These are phyloP conservation scores for Lepiota subincarnata DNA, from an alignment of 768 basidiomycete species.

Conservation along the genomic window DNA sequence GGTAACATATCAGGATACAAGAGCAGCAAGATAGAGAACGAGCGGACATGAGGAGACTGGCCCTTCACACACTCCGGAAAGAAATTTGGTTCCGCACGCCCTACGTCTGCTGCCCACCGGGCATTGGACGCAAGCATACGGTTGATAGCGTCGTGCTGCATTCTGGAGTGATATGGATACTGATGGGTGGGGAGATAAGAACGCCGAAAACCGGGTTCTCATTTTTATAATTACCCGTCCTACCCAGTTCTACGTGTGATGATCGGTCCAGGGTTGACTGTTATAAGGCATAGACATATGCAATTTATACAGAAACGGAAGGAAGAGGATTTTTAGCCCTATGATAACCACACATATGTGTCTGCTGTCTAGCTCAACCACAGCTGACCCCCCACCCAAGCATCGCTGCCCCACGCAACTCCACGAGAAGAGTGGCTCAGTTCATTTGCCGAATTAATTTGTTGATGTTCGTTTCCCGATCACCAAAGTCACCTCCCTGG, in stretches of 20 bases:
- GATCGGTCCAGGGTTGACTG: too few relatives aligned
- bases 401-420: constrained; percentile 16
- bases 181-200: not conserved
- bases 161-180: too few relatives aligned
- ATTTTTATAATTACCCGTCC: not conserved
- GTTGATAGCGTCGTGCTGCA: constrained; percentile 18
- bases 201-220: not conserved
- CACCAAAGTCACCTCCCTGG: constrained; percentile 95
- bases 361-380: constrained; percentile 2
- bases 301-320: constrained; percentile 1
- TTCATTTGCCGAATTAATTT: constrained; percentile 96
- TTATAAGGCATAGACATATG: constrained; percentile 2
- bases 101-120: constrained; percentile 66
- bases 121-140: constrained; percentile 47
- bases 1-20: constrained; percentile 12
- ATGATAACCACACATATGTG: constrained; percentile 7
- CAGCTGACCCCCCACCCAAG: constrained; percentile 9
- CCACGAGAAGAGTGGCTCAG: constrained; percentile 31
- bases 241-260: not conserved
- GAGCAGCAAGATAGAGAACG: not conserved
- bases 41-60: constrained; percentile 61
- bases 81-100: constrained; percentile 54
- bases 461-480: constrained; percentile 97
- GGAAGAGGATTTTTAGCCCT: constrained; percentile 1
- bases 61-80: constrained; percentile 57